Evolutionary conservation across 169 alveolate genomes (phyloP).

Genomic region (Eimeria maxima): DNA sequence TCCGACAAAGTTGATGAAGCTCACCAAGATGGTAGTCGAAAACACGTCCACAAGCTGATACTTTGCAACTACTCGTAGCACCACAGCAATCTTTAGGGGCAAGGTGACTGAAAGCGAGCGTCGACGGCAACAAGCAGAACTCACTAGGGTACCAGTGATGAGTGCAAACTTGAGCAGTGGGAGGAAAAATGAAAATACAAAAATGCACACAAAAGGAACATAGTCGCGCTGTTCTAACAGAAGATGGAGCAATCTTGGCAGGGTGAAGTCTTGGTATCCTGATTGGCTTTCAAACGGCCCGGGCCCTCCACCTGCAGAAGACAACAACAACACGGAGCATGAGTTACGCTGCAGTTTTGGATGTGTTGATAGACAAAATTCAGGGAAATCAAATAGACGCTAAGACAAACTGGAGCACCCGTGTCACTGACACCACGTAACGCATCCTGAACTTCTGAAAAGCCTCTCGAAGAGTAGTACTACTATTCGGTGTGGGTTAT

Average conservation of each 20-base stretch:
- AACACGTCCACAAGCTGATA: slow-evolving; percentile 80
- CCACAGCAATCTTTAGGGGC: slow-evolving; percentile 23
- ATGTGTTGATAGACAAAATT: background rate
- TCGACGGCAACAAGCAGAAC: slow-evolving; percentile 39
- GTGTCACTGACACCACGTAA: background rate
- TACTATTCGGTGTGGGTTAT: background rate
- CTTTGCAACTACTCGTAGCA: slow-evolving; percentile 34
- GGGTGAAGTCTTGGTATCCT: slow-evolving; percentile 16
- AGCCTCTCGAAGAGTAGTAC: background rate
- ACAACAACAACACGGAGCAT: background rate
- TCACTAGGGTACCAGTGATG: slow-evolving; percentile 35
- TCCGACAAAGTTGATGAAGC: slow-evolving; percentile 51
- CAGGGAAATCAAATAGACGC: background rate
- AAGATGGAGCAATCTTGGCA: slow-evolving; percentile 55
- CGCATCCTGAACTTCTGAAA: background rate
- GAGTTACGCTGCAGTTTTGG: background rate
- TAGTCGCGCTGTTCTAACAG: slow-evolving; percentile 29
- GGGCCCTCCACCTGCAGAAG: slow-evolving; percentile 20
- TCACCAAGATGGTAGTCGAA: slow-evolving; percentile 32
- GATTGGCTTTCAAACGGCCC: background rate
- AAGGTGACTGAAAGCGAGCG: background rate
- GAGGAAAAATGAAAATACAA: slow-evolving; percentile 49
- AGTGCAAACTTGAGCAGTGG: slow-evolving; percentile 64
- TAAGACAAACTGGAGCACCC: background rate
- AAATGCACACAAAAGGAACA: slow-evolving; percentile 27